phyloP scores from a whole-genome alignment of 805 yeast species.

The Starmera pachycereana region DNA sequence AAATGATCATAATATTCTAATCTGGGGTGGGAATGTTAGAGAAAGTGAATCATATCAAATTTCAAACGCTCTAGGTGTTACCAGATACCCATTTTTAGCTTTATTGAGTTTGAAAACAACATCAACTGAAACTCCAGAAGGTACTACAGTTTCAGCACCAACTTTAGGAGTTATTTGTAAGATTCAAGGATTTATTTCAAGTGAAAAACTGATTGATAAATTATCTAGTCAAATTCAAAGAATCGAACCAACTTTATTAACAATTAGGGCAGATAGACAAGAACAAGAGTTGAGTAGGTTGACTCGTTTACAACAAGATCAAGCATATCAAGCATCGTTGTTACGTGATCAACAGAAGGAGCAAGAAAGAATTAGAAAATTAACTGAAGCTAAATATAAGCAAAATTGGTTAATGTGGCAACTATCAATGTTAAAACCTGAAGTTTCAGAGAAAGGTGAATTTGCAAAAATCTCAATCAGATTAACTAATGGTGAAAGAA shows the following conservation, averaged over 20 bases:
- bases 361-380: slow-evolving; percentile 25
- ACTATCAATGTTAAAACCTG: slow-evolving; percentile 21
- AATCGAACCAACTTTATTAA: slow-evolving; percentile 49
- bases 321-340: slow-evolving; percentile 64
- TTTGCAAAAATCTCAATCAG: slow-evolving; percentile 63
- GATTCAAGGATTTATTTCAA: slow-evolving; percentile 45
- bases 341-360: slow-evolving; percentile 53
- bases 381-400: slow-evolving; percentile 14
- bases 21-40: slow-evolving; percentile 87
- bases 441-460: slow-evolving; percentile 18
- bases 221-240: slow-evolving; percentile 38
- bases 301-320: slow-evolving; percentile 63
- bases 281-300: slow-evolving; percentile 47
- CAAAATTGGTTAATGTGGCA: slow-evolving; percentile 44
- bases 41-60: slow-evolving; percentile 79
- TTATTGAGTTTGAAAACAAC: slow-evolving; percentile 57
- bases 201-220: slow-evolving; percentile 32
- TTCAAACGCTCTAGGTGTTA: slow-evolving; percentile 60
- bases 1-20: slow-evolving; percentile 39
- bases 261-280: slow-evolving; percentile 53
- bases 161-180: slow-evolving; percentile 51
- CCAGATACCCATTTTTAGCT: slow-evolving; percentile 76
- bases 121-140: slow-evolving; percentile 42
- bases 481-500: slow-evolving; percentile 50
- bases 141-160: slow-evolving; percentile 41